Evolutionary conservation across 2,329 filamentous ascomycete species (phyloP).

Genomic region (Pseudocercospora cruenta): DNA sequence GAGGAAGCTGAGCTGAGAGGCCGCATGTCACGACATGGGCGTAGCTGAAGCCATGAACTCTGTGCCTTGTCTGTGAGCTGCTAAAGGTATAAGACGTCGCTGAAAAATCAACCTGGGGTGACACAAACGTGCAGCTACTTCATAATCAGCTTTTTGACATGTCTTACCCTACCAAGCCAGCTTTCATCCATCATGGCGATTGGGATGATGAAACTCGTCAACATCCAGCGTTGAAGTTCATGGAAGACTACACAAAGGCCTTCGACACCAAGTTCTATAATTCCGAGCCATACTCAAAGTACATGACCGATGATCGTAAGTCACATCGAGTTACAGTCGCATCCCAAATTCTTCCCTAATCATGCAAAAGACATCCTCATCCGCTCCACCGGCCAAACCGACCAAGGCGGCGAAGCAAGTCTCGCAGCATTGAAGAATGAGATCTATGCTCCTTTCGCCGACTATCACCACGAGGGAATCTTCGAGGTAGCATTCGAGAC

Average conservation of each 20-base stretch:
- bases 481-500: conserved; percentile 29
- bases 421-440: conserved; percentile 26
- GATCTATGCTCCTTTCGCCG: conserved; percentile 32
- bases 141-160: conserved; percentile 14
- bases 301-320: not conserved
- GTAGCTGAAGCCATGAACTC: not conserved
- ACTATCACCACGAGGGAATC: conserved; percentile 29
- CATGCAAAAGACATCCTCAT: conserved; percentile 11
- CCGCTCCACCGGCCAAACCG: conserved; percentile 27
- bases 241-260: conserved; percentile 29
- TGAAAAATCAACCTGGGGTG: not conserved
- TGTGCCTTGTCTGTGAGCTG: not conserved
- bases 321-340: too few relatives aligned
- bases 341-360: too few relatives aligned
- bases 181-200: conserved; percentile 28
- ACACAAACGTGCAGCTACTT: not conserved
- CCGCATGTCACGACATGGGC: not conserved
- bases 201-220: conserved; percentile 30
- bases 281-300: not conserved
- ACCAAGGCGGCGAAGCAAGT: conserved; percentile 28
- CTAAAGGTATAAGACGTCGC: not conserved
- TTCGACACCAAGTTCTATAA: conserved; percentile 25
- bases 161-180: conserved; percentile 30
- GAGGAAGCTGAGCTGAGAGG: not conserved
- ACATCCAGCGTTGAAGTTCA: conserved; percentile 34